Percentiles rank a stretch among this genome's conserved stretches.
These are phyloP conservation scores for Curvularia sp. DNA, from an alignment of 2,329 filamentous ascomycete genomes.

Conservation along the genomic window DNA sequence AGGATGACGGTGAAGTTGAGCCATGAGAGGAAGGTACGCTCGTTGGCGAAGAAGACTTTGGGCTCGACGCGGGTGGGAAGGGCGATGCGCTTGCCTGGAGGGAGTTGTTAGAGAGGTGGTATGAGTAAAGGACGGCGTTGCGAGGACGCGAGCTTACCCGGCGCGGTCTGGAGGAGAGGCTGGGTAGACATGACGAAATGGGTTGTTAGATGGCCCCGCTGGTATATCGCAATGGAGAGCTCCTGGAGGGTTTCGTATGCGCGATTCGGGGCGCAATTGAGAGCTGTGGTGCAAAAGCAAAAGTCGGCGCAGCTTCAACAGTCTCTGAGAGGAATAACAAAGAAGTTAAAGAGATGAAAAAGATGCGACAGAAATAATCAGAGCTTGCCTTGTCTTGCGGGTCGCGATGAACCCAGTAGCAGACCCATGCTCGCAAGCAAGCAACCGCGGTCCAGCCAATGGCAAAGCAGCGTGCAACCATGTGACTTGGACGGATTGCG, in stretches of 20 bases:
- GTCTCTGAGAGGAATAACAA: background rate
- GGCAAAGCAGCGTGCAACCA: slow-evolving; percentile 10
- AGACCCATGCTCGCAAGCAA: background rate
- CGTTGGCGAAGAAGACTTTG: slow-evolving; percentile 99
- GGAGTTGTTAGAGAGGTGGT: slow-evolving; percentile 10
- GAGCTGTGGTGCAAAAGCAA: background rate
- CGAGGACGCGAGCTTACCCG: slow-evolving; percentile 65
- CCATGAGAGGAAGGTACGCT: slow-evolving; percentile 98
- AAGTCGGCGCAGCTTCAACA: slow-evolving; percentile 19
- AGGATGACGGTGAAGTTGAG: slow-evolving; percentile 99
- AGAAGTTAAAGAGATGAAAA: background rate
- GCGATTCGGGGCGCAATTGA: slow-evolving; percentile 19
- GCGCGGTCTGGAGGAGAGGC: slow-evolving; percentile 92
- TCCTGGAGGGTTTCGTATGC: slow-evolving; percentile 6
- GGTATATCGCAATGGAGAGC: slow-evolving; percentile 19
- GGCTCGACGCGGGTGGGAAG: slow-evolving; percentile 97
- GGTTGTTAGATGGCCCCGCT: slow-evolving; percentile 19
- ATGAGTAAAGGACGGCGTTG: background rate
- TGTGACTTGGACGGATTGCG: background rate
- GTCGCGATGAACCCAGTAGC: slow-evolving; percentile 10
- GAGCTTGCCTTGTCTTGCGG: slow-evolving; percentile 10
- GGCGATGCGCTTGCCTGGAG: slow-evolving; percentile 92
- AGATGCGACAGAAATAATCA: slow-evolving; percentile 10
- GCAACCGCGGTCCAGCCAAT: slow-evolving; percentile 9
- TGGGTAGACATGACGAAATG: slow-evolving; percentile 82